These are phyloP conservation scores for Ambispora gerdemannii DNA, from an alignment of 192 early-diverging fungal species.

Conservation along the genomic window DNA sequence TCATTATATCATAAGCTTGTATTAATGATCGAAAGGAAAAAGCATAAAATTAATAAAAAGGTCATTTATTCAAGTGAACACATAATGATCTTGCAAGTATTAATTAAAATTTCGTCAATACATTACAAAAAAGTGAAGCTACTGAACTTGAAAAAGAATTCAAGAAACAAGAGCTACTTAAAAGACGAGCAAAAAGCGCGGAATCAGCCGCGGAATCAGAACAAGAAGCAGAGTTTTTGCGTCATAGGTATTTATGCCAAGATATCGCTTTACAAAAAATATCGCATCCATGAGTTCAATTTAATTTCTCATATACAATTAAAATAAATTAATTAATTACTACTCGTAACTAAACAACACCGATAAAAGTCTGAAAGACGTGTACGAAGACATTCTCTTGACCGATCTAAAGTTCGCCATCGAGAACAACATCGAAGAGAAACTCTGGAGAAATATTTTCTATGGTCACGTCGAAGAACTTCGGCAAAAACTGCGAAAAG, in stretches of 20 bases:
- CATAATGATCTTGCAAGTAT: too few relatives aligned
- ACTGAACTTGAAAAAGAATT: conserved; percentile 27
- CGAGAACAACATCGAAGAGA: conserved; percentile 52
- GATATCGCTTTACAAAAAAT: too few relatives aligned
- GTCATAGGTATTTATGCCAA: conserved; percentile 19
- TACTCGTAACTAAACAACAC: too few relatives aligned
- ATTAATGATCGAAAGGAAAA: too few relatives aligned
- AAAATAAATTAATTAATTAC: too few relatives aligned
- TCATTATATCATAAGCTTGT: background rate
- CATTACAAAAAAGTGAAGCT: conserved; percentile 10
- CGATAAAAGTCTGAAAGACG: conserved; percentile 43
- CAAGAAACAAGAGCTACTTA: conserved; percentile 28
- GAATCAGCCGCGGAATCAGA: conserved; percentile 8
- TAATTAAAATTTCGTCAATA: too few relatives aligned
- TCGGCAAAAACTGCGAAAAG: conserved; percentile 48
- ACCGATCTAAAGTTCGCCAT: conserved; percentile 47
- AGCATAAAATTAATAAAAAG: too few relatives aligned
- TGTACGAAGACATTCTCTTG: conserved; percentile 47
- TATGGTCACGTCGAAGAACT: conserved; percentile 54
- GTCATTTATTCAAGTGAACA: too few relatives aligned
- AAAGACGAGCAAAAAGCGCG: background rate
- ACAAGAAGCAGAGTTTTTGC: conserved; percentile 27
- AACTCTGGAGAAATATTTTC: conserved; percentile 56
- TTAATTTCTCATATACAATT: too few relatives aligned
- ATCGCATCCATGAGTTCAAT: too few relatives aligned